These are phyloP conservation scores for Gorgonomyces haynaldii DNA, from an alignment of 192 early-diverging fungal species.

Conservation along the genomic window DNA sequence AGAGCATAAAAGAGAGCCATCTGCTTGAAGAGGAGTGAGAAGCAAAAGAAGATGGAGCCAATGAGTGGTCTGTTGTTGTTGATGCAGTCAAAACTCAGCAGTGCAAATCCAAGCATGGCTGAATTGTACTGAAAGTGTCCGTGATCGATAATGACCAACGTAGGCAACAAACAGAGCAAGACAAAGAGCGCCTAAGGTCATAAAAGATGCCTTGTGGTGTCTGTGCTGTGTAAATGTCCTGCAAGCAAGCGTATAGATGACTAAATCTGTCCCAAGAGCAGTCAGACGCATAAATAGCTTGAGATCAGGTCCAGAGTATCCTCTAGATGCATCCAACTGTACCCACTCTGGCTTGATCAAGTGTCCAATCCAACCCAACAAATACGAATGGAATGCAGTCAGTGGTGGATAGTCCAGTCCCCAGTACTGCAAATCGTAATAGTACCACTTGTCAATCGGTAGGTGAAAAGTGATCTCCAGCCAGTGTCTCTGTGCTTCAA, in stretches of 20 bases:
- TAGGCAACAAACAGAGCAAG: constrained; percentile 69
- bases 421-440: constrained; percentile 78
- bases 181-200: constrained; percentile 27
- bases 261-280: constrained; percentile 59
- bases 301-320: constrained; percentile 57
- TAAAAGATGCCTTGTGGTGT: neutral
- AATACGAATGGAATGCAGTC: constrained; percentile 86
- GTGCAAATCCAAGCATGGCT: constrained; percentile 85
- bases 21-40: constrained; percentile 84
- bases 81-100: constrained; percentile 65
- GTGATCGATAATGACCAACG: constrained; percentile 85
- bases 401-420: constrained; percentile 95
- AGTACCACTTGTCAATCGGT: constrained; percentile 74
- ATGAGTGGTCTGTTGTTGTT: constrained; percentile 46
- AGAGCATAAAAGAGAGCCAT: constrained; percentile 94
- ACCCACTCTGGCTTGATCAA: constrained; percentile 74
- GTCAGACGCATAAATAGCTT: constrained; percentile 88
- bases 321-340: constrained; percentile 73
- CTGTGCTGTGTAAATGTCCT: constrained; percentile 39
- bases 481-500: constrained; percentile 98
- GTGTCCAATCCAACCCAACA: constrained; percentile 70
- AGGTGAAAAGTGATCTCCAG: constrained; percentile 85
- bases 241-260: constrained; percentile 71
- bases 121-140: constrained; percentile 98
- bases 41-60: constrained; percentile 71